phyloP scores from a whole-genome alignment of 805 yeast genomes.

The Yamadazyma insecticola region DNA sequence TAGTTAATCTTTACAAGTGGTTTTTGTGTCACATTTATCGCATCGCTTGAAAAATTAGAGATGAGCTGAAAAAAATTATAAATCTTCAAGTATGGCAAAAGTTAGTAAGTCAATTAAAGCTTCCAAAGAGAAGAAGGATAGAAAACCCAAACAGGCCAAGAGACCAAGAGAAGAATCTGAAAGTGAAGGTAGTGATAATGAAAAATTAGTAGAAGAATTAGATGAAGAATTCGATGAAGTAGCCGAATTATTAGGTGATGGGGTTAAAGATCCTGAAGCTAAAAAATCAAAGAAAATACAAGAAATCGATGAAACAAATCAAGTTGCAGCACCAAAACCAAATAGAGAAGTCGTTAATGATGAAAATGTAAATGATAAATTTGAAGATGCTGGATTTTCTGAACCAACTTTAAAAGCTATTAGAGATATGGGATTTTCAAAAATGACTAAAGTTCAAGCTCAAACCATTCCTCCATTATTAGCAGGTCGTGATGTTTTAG shows the following conservation, averaged over 20 bases:
- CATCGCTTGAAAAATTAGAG: constrained; percentile 6
- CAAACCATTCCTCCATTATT: constrained; percentile 93
- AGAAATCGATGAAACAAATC: constrained; percentile 16
- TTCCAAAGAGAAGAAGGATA: not conserved
- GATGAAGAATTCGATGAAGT: constrained; percentile 58
- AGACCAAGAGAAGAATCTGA: constrained; percentile 14
- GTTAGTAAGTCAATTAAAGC: not conserved
- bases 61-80: constrained; percentile 9
- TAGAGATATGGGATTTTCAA: constrained; percentile 81
- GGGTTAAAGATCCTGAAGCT: constrained; percentile 38
- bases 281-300: constrained; percentile 14
- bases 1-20: no score
- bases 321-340: constrained; percentile 26
- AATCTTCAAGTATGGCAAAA: constrained; percentile 3
- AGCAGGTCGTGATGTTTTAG: constrained; percentile 95
- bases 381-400: constrained; percentile 55
- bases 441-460: constrained; percentile 92
- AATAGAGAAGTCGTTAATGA: constrained; percentile 23
- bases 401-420: constrained; percentile 80
- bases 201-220: constrained; percentile 46
- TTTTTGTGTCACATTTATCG: no score
- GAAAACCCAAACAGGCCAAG: constrained; percentile 3
- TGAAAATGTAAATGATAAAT: constrained; percentile 29
- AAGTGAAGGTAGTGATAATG: constrained; percentile 30
- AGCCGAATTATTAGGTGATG: constrained; percentile 46